phyloP scores from a whole-genome alignment of 164 flowering plant species.

The Kalanchoe fedtschenkoi region DNA sequence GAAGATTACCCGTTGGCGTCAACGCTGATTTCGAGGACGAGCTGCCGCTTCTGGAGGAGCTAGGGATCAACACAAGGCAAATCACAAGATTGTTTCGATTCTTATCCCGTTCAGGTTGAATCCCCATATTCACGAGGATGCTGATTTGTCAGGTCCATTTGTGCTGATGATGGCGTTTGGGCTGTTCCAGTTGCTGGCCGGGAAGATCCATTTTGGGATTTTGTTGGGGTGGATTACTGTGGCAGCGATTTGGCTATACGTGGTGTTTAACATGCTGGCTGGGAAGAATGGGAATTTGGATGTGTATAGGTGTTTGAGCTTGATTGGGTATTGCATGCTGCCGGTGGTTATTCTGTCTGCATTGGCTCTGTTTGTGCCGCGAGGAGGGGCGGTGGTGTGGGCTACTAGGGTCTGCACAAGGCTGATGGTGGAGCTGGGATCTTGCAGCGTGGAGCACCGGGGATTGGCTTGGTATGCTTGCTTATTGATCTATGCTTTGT shows the following conservation, averaged over 20 bases:
- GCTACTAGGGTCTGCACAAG: slow-evolving; percentile 68
- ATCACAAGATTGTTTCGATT: slow-evolving; percentile 62
- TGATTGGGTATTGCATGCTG: slow-evolving; percentile 76
- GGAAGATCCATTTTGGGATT: slow-evolving; percentile 87
- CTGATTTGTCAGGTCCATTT: slow-evolving; percentile 90
- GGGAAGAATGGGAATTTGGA: slow-evolving; percentile 81
- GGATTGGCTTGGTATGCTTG: slow-evolving; percentile 81
- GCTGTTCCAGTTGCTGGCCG: slow-evolving; percentile 78
- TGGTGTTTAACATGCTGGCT: slow-evolving; percentile 79
- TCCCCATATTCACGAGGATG: slow-evolving; percentile 50
- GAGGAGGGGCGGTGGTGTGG: slow-evolving; percentile 57
- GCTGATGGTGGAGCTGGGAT: slow-evolving; percentile 61
- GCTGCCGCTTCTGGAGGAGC: slow-evolving; percentile 77
- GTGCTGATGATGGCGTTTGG: slow-evolving; percentile 58
- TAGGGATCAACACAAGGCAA: slow-evolving; percentile 85
- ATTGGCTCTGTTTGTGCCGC: slow-evolving; percentile 57
- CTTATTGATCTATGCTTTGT: slow-evolving; percentile 70
- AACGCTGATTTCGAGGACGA: slow-evolving; percentile 50
- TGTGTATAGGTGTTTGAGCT: slow-evolving; percentile 67
- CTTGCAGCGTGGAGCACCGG: slow-evolving; percentile 72
- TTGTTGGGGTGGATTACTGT: slow-evolving; percentile 85
- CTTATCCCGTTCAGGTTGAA: slow-evolving; percentile 57
- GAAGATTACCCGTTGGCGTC: too few relatives aligned
- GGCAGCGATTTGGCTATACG: slow-evolving; percentile 63
- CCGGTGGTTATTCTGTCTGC: slow-evolving; percentile 89